Evolutionary conservation across 2,329 filamentous ascomycete species (phyloP).

Genomic region (Stachybotrys elegans): DNA sequence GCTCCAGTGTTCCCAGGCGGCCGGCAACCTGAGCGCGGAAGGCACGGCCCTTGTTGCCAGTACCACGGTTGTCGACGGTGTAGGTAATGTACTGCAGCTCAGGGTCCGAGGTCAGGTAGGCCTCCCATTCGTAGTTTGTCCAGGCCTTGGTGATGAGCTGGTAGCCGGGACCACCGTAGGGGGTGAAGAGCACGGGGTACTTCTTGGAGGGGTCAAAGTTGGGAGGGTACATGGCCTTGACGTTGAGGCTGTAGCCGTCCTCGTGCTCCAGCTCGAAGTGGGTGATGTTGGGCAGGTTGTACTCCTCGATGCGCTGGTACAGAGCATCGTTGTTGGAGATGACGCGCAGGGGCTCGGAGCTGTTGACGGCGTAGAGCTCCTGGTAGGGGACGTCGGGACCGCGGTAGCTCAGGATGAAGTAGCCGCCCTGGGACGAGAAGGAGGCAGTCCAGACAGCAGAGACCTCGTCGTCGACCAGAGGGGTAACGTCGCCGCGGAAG

Average conservation of each 20-base stretch:
- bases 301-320: slow-evolving; percentile 49
- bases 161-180: slow-evolving; percentile 62
- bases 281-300: slow-evolving; percentile 59
- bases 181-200: slow-evolving; percentile 62
- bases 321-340: slow-evolving; percentile 57
- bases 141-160: slow-evolving; percentile 57
- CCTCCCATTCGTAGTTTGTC: slow-evolving; percentile 49
- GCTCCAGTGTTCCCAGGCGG: slow-evolving; percentile 59
- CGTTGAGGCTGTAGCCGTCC: slow-evolving; percentile 56
- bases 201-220: slow-evolving; percentile 58
- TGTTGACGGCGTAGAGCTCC: slow-evolving; percentile 56
- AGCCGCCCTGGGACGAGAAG: slow-evolving; percentile 57
- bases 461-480: slow-evolving; percentile 56
- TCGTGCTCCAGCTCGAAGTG: slow-evolving; percentile 60
- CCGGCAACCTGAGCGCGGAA: slow-evolving; percentile 55
- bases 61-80: slow-evolving; percentile 65
- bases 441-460: slow-evolving; percentile 59
- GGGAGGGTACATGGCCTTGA: slow-evolving; percentile 60
- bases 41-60: slow-evolving; percentile 56
- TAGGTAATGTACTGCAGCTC: slow-evolving; percentile 64
- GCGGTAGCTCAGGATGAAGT: slow-evolving; percentile 60
- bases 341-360: slow-evolving; percentile 46
- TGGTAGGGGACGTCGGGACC: slow-evolving; percentile 67
- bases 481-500: slow-evolving; percentile 48
- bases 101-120: slow-evolving; percentile 62